Evolutionary conservation across 2,329 filamentous ascomycete species (phyloP).

Genomic region (Botryosphaeria dothidea): DNA sequence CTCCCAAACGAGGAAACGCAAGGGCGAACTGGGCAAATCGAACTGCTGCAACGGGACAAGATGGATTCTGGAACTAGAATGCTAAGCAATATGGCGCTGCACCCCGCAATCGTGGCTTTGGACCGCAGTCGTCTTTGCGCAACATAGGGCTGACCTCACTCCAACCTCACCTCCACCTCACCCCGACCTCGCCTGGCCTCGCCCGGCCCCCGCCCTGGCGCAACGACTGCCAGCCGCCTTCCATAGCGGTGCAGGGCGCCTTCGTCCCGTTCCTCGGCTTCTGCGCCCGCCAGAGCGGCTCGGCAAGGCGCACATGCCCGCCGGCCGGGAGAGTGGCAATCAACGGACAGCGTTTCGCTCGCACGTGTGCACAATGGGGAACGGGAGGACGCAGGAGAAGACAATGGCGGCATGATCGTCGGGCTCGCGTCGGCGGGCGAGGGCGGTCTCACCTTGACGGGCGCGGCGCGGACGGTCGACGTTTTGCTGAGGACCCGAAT

Average conservation of each 20-base stretch:
- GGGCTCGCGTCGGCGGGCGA: background rate
- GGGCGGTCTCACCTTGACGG: background rate
- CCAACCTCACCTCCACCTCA: background rate
- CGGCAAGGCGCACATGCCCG: background rate
- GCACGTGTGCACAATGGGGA: too few species aligned
- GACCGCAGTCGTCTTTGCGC: background rate
- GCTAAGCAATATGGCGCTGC: conserved; percentile 10
- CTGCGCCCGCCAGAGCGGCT: background rate
- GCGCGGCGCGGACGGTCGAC: background rate
- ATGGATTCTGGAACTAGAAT: background rate
- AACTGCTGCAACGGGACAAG: conserved; percentile 10
- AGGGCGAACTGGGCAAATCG: background rate
- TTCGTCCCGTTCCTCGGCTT: too few species aligned
- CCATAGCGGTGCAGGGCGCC: too few species aligned
- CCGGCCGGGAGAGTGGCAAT: background rate
- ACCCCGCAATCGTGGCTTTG: conserved; percentile 11
- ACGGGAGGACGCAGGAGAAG: background rate
- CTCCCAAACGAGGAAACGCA: conserved; percentile 7
- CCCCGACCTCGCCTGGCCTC: background rate
- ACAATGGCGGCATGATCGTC: conserved; percentile 12
- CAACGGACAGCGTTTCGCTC: too few species aligned
- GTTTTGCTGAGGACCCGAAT: background rate
- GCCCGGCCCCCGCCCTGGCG: background rate
- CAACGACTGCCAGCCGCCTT: background rate
- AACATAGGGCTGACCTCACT: conserved; percentile 7